phyloP scores from a whole-genome alignment of 2,329 filamentous ascomycete species.

The Orbilia blumenaviensis region DNA sequence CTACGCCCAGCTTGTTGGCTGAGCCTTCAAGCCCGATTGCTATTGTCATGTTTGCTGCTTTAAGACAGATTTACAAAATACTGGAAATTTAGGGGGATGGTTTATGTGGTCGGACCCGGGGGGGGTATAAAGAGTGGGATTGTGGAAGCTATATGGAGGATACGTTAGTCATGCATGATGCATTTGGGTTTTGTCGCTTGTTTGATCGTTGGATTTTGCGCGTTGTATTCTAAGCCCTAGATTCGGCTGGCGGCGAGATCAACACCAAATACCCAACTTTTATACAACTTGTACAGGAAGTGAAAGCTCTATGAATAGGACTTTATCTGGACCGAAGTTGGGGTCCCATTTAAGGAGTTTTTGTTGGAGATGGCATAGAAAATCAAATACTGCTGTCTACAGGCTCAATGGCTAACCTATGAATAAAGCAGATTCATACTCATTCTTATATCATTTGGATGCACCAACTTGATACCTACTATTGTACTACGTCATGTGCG shows the following conservation, averaged over 20 bases:
- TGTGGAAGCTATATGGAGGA: slow-evolving; percentile 15
- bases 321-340: too few species aligned
- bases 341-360: too few species aligned
- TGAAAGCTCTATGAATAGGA: neutral
- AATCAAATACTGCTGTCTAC: too few species aligned
- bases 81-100: neutral
- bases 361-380: too few species aligned
- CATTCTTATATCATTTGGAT: too few species aligned
- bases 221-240: slow-evolving; percentile 11
- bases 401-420: too few species aligned
- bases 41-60: slow-evolving; percentile 65
- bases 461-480: too few species aligned
- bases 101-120: neutral
- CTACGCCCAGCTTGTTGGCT: slow-evolving; percentile 96
- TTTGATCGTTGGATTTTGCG: slow-evolving; percentile 52
- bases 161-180: slow-evolving; percentile 4
- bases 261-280: too few species aligned
- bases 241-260: neutral
- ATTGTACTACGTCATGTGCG: too few species aligned
- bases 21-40: slow-evolving; percentile 85
- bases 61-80: slow-evolving; percentile 5
- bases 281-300: neutral
- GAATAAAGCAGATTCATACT: too few species aligned
- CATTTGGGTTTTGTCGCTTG: neutral
- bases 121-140: slow-evolving; percentile 4